Evolutionary conservation across 352 stramenopile genomes (phyloP), one percentile per base, ranked within the genome.

Genomic region (Globisporangium okanoganense): DNA sequence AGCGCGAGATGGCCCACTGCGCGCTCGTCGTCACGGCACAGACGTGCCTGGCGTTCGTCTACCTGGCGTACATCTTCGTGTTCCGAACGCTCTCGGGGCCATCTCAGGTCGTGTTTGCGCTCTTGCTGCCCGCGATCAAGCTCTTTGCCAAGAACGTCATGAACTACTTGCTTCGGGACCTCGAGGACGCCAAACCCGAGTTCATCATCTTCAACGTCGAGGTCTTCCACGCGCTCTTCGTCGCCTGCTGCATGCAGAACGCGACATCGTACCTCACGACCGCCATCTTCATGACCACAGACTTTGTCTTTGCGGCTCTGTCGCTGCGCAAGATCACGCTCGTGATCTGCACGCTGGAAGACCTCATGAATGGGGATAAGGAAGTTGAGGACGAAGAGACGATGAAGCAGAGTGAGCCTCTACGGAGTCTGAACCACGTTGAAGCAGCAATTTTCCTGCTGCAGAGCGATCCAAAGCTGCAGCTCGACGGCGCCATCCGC

Each of bases 131-230:
- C 0, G n/a, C 63, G 8, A 69, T 79, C 5, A 79, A 79, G 35
- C 47, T 76, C 7, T 20, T 49, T 9, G n/a, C 29, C 13, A 60
- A 52, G 41, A 60, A 41, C 29, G 38, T 45, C n/a, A 33, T 52
- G 14, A 36, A 35, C 25, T 52, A 16, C 12, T 24, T 61, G 13
- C 24, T 53, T 13, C 55, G 24, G 4, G 7, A 61, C 29, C 25
- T 38, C 27, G 65, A 73, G 27, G 68, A 78, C 35, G 44, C 65
- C 10, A 75, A 75, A 25, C 72, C 76, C 1, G 72, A 86, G 57
- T 64, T 62, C 0, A 69, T 86, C 7, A 75, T 80, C 22, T 83
- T 86, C 56, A 82, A 80, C n/a, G 67, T 80, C n/a, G n/a, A n/a
- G n/a, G n/a, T n/a, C n/a, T n/a, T n/a, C n/a, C n/a, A n/a, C n/a